These are phyloP conservation scores for Boletellus deceptivus DNA, from an alignment of 1,284 basidiomycete genomes.

Conservation along the genomic window DNA sequence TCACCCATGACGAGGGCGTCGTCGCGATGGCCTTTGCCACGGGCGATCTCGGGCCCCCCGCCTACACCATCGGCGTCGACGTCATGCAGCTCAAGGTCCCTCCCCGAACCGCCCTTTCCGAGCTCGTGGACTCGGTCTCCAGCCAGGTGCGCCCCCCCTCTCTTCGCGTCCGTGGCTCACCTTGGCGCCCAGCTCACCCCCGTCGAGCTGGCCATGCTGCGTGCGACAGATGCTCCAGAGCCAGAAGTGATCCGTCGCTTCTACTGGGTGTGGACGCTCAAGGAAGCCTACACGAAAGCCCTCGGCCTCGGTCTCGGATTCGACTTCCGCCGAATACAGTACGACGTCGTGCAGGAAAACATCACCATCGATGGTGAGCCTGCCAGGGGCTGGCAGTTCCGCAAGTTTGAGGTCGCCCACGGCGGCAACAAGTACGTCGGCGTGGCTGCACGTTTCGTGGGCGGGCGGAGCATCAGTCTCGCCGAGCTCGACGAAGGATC, in stretches of 20 bases:
- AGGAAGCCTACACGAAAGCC: slow-evolving; percentile 86
- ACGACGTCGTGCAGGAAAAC: slow-evolving; percentile 48
- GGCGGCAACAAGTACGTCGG: slow-evolving; percentile 56
- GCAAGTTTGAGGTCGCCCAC: slow-evolving; percentile 51
- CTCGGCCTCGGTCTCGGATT: slow-evolving; percentile 79
- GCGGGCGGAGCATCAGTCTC: slow-evolving; percentile 32
- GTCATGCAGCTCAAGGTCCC: slow-evolving; percentile 73
- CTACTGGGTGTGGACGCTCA: slow-evolving; percentile 82
- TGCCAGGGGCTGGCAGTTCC: slow-evolving; percentile 67
- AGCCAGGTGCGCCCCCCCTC: slow-evolving; percentile 54
- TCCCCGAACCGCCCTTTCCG: slow-evolving; percentile 48
- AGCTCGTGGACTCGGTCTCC: slow-evolving; percentile 61
- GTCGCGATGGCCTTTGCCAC: slow-evolving; percentile 65
- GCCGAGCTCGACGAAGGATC: slow-evolving; percentile 37
- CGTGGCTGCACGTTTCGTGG: slow-evolving; percentile 56
- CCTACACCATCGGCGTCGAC: slow-evolving; percentile 67
- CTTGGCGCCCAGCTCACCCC: slow-evolving; percentile 48
- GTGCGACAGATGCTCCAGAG: slow-evolving; percentile 35
- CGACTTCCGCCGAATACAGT: slow-evolving; percentile 72
- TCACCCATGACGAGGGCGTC: slow-evolving; percentile 74
- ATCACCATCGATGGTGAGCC: slow-evolving; percentile 56
- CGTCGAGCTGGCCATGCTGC: slow-evolving; percentile 47
- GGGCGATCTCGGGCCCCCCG: slow-evolving; percentile 53
- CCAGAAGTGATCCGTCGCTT: slow-evolving; percentile 53
- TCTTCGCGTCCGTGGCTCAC: slow-evolving; percentile 10